Evolutionary conservation across 1,284 basidiomycete species (phyloP), one percentile per base, ranked within the genome.

Genomic region (Malassezia dermatis): DNA sequence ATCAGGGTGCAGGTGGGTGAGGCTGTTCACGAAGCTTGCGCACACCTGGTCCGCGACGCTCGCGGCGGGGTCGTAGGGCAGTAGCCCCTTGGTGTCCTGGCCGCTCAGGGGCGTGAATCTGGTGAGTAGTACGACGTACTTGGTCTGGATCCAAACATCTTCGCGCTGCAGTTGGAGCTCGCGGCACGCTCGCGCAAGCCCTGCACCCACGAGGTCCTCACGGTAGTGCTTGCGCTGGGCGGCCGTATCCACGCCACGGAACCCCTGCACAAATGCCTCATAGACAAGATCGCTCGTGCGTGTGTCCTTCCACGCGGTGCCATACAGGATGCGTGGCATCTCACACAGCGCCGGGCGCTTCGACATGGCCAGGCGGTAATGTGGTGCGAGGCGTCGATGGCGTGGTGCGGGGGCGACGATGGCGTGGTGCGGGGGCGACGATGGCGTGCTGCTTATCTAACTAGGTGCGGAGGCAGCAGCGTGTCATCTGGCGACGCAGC

Each of bases 181-280:
- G 15, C 44, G 19, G 3, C 50, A 47, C 1, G 63, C 66, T 3
- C 34, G 55, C 31, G 23, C 13, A n/a, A 73, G 42, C 6, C 67
- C 71, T 19, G 53, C 37, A 0, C 71, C 71, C 12, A 73, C 69
- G 17, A 67, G 59, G 35, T 70, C 69, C 48, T 73, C 69, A 26
- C 66, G 61, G 46, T 73, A 73, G 56, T 73, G 71, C 43, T 71
- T 71, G 26, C 61, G 63, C 48, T 73, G 71, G 3, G 52, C 71
- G 17, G 71, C 67, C 2, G 66, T 68, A 53, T 73, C 71, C 39
- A 73, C 60, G 17, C 65, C 71, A 7, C 66, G 61, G 48, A 73
- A 73, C 3, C 71, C 71, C 31, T 62, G 53, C 1, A 55, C 52
- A 17, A 71, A 56, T 3, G 69, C 69, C n/a, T 59, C 48, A 21